A percentile compares a stretch with the other conserved stretches of the same genome.
Conservation (phyloP, 2,329 filamentous ascomycete species). For the Clonostachys chloroleuca region DNA sequence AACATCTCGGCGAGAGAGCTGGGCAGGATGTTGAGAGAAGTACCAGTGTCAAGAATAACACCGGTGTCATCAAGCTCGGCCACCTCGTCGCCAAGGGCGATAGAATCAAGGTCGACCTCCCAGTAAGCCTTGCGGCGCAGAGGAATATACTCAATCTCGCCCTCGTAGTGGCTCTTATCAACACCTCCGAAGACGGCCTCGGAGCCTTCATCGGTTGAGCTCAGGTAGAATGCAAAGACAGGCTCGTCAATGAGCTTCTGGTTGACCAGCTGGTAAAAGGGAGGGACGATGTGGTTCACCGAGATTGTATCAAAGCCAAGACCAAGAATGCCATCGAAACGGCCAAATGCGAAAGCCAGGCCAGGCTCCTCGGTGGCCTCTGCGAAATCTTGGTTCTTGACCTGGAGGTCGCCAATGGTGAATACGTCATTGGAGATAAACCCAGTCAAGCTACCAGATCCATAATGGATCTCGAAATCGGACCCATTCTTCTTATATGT, state of each 20-base stretch:
- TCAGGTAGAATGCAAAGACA: constrained; percentile 96
- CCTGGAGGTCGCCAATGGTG: constrained; percentile 80
- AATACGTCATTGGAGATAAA: constrained; percentile 89
- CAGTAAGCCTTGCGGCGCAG: constrained; percentile 98
- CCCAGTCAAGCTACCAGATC: constrained; percentile 88
- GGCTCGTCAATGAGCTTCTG: constrained; percentile 87
- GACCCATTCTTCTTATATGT: constrained; percentile 93
- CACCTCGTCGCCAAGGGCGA: constrained; percentile 80
- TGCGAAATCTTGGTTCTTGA: constrained; percentile 90
- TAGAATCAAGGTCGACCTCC: constrained; percentile 94
- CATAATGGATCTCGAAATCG: constrained; percentile 89
- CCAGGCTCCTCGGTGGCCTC: constrained; percentile 95
- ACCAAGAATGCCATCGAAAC: constrained; percentile 95
- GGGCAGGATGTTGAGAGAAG: constrained; percentile 93
- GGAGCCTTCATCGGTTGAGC: constrained; percentile 67
- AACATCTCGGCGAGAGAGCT: constrained; percentile 88
- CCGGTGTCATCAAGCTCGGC: constrained; percentile 92
- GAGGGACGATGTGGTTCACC: constrained; percentile 92
- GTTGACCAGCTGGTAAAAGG: constrained; percentile 94
- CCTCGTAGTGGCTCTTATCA: constrained; percentile 74
- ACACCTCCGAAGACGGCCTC: constrained; percentile 89
- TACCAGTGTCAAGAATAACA: constrained; percentile 96
- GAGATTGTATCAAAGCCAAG: constrained; percentile 93
- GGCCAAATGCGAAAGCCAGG: constrained; percentile 93
- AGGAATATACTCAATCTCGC: constrained; percentile 88